Evolutionary conservation across 2,329 filamentous ascomycete species (phyloP).

Genomic region (Thelonectria discophora): DNA sequence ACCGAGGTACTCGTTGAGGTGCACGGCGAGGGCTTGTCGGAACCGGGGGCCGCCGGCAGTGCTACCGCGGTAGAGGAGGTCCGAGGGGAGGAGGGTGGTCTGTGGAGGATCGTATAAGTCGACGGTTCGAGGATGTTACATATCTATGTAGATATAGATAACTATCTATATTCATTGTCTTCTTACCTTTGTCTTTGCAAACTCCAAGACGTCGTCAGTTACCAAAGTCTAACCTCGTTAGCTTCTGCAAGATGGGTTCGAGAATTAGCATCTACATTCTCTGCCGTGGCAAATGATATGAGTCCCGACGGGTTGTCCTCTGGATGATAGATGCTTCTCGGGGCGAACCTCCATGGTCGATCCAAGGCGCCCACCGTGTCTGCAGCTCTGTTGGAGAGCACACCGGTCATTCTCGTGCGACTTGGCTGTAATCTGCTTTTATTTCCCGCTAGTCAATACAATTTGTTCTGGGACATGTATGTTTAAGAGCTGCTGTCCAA

Average conservation of each 20-base stretch:
- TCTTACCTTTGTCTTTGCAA: constrained; percentile 45
- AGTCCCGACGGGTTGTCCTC: constrained; percentile 51
- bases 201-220: constrained; percentile 47
- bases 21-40: constrained; percentile 45
- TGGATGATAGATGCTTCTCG: constrained; percentile 49
- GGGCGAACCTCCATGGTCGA: constrained; percentile 47
- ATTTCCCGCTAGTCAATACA: neutral
- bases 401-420: constrained; percentile 11
- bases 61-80: constrained; percentile 51
- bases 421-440: neutral
- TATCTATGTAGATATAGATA: neutral
- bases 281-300: constrained; percentile 59
- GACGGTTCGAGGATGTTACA: neutral
- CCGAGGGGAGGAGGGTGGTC: constrained; percentile 41
- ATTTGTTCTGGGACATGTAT: neutral
- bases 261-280: constrained; percentile 48
- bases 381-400: constrained; percentile 39
- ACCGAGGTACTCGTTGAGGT: constrained; percentile 51
- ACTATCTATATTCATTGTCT: neutral
- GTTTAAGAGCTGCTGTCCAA: neutral
- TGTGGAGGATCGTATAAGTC: constrained; percentile 16
- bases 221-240: constrained; percentile 48
- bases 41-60: constrained; percentile 48
- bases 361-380: constrained; percentile 38
- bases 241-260: neutral